Base-by-base conservation (phyloP, 2,329 filamentous ascomycete species). In the Colletotrichum nymphaeae region DNA sequence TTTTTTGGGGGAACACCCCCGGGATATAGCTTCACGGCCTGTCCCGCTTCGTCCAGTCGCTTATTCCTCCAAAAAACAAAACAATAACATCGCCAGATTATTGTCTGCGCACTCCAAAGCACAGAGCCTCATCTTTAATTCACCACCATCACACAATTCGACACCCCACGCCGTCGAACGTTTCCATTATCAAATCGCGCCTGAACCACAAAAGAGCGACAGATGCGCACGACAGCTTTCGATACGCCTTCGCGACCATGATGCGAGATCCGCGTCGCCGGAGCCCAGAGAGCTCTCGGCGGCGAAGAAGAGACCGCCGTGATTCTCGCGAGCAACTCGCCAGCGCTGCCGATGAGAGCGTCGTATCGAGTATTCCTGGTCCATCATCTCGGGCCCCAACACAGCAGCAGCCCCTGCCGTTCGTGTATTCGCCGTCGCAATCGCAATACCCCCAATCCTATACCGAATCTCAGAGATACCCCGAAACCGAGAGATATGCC, bases 251-350 rank as follows among this genome's bases (percentile, higher is more conserved):
- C 76, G 76, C 79, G 77, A 84, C 79, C 80, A 89, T 87, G 87
- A 87, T 89, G 87, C 84, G 86, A 84, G 85, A 87, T 79, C 83
- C 85, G 82, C 87, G 88, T 80, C 87, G 86, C 78, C 86, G 88
- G 84, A 90, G 88, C 83, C 87, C 86, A 69, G 88, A 89, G 77
- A 85, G 85, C 84, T 85, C 85, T 79, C 84, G 86, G 80, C 86
- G 88, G 80, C 87, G 87, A 84, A 80, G 78, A 70, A 70, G 64
- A 53, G 69, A 75, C 49, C 73, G 73, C 46, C 73, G 73, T 42
- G 63, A 67, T 66, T 73, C 69, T 63, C 69, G 69, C 46, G 74
- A 75, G 19, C 69, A 75, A 60, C 69, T 63, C 24, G 59, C 59
- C 46, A 66, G 56, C 58, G 46, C 49, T 52, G 46, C 49, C 49